Percentiles rank a stretch among this genome's conserved stretches.
Evolutionary conservation across 2,329 filamentous ascomycete genomes (phyloP).

Genomic region (Spiromastix sp.): DNA sequence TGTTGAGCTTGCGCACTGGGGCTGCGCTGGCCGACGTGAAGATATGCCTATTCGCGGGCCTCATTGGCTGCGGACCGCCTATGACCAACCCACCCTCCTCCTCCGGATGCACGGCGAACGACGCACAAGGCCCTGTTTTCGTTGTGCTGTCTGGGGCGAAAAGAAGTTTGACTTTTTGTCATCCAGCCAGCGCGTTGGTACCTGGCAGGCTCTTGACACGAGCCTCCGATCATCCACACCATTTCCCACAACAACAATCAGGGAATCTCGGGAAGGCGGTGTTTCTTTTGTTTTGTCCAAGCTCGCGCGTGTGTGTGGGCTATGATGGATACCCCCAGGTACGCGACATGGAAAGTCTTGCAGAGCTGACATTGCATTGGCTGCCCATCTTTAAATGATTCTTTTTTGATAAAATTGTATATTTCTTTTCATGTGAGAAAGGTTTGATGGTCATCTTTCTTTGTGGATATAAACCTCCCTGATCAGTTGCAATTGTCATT

Average conservation of each 20-base stretch:
- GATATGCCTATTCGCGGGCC: background rate
- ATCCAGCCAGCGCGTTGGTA: too few species aligned
- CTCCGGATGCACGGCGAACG: background rate
- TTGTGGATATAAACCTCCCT: too few species aligned
- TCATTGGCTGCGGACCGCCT: conserved; percentile 4
- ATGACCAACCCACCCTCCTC: conserved; percentile 1
- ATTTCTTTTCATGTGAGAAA: conserved; percentile 8
- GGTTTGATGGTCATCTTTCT: background rate
- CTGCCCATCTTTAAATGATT: conserved; percentile 1
- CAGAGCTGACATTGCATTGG: conserved; percentile 7
- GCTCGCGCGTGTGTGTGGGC: too few species aligned
- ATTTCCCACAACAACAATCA: conserved; percentile 1
- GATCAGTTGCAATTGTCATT: too few species aligned
- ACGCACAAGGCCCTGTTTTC: background rate
- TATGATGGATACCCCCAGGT: background rate
- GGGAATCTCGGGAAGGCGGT: conserved; percentile 1
- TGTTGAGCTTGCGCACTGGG: conserved; percentile 4
- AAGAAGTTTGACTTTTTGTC: too few species aligned
- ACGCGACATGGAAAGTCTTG: background rate
- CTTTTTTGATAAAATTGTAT: conserved; percentile 1
- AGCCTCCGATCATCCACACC: too few species aligned
- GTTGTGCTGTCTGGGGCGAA: conserved; percentile 5
- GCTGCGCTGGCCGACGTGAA: background rate
- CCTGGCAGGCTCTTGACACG: conserved; percentile 5
- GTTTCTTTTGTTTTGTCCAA: too few species aligned